phyloP scores from a whole-genome alignment of 768 basidiomycete species.

The Phaffia tasmanica region DNA sequence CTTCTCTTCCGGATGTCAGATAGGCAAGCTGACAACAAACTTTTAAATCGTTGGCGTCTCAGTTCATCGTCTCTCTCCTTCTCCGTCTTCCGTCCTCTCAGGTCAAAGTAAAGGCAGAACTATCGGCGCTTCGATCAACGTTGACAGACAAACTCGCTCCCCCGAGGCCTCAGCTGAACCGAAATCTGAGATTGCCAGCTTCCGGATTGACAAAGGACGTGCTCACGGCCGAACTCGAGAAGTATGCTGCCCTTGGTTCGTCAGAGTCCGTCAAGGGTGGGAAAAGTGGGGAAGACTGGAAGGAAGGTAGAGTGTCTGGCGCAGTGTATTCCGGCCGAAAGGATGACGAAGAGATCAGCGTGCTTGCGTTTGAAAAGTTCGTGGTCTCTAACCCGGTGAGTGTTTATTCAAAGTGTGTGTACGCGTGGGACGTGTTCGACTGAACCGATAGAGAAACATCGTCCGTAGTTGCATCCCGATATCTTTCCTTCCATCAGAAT shows the following conservation, averaged over 20 bases:
- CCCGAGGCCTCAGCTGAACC: constrained; percentile 50
- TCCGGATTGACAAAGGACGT: constrained; percentile 57
- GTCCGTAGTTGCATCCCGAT: constrained; percentile 9
- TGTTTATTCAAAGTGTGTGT: not conserved
- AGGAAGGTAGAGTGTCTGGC: constrained; percentile 63
- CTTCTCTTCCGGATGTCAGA: not conserved
- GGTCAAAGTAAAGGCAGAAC: constrained; percentile 51
- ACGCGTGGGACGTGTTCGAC: not conserved
- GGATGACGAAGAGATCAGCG: constrained; percentile 64
- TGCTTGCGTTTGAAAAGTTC: constrained; percentile 58
- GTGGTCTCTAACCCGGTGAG: constrained; percentile 65
- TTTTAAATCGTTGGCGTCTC: constrained; percentile 38
- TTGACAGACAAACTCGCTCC: constrained; percentile 62
- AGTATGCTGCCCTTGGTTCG: constrained; percentile 43
- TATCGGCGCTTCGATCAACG: constrained; percentile 53
- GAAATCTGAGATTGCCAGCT: constrained; percentile 56
- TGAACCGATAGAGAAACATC: constrained; percentile 42
- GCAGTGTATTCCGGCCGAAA: constrained; percentile 55
- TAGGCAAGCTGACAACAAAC: too few relatives aligned
- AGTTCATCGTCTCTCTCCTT: constrained; percentile 45
- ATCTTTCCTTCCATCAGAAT: constrained; percentile 45
- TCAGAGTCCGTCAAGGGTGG: constrained; percentile 41
- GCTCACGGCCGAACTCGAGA: constrained; percentile 67
- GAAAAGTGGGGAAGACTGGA: constrained; percentile 48
- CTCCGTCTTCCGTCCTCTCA: constrained; percentile 54